Evolutionary conservation across 768 basidiomycete genomes (phyloP).

Genomic region (Gloeophyllum trabeum): DNA sequence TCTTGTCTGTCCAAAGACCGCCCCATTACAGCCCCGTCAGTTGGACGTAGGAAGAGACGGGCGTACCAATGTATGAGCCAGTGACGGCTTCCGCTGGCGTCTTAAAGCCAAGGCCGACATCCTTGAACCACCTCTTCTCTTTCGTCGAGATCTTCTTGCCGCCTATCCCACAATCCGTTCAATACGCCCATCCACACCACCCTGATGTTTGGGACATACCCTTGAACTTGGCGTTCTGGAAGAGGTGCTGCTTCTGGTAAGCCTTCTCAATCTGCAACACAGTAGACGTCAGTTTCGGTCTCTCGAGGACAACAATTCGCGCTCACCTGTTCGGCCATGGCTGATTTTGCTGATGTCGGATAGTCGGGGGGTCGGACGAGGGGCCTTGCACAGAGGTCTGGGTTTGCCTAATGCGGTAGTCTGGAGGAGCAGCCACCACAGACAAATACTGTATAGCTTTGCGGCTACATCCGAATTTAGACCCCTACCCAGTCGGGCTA

Average conservation of each 20-base stretch:
- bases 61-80: conserved; percentile 91
- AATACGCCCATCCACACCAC: conserved; percentile 3
- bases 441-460: neutral
- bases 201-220: conserved; percentile 41
- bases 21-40: neutral
- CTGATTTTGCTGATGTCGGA: conserved; percentile 18
- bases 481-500: neutral
- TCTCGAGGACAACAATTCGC: neutral
- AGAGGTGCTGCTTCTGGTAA: conserved; percentile 95
- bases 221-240: conserved; percentile 92
- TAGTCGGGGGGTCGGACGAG: conserved; percentile 7
- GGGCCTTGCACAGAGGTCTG: conserved; percentile 4
- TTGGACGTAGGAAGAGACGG: neutral
- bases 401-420: neutral
- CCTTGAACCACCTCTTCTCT: conserved; percentile 99
- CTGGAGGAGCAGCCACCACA: neutral
- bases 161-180: conserved; percentile 27
- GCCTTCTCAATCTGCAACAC: conserved; percentile 80
- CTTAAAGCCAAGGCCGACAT: conserved; percentile 95
- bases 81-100: conserved; percentile 92
- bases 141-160: conserved; percentile 89
- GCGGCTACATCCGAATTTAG: neutral
- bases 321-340: conserved; percentile 29
- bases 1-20: conserved; percentile 64
- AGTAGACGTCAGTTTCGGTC: conserved; percentile 2